phyloP scores from a whole-genome alignment of 2,329 filamentous ascomycete genomes.

The Xylariaceae sp. region DNA sequence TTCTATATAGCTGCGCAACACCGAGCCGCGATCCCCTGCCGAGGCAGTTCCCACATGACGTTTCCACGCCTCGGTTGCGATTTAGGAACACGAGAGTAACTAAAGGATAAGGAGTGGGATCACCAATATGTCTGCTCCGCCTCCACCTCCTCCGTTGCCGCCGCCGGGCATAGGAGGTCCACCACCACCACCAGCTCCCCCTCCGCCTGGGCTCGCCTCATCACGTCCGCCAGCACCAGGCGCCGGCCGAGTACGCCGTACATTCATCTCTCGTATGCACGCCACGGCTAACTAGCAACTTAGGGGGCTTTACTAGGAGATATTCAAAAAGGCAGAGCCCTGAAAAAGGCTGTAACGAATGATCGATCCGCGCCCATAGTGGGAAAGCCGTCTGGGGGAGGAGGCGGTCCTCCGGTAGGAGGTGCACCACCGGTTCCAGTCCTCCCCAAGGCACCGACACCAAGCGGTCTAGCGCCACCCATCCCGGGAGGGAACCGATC shows the following conservation, averaged over 20 bases:
- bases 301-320: constrained; percentile 87
- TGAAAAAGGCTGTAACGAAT: constrained; percentile 89
- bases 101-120: not conserved
- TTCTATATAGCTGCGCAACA: not conserved
- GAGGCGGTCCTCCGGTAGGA: constrained; percentile 64
- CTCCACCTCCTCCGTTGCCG: constrained; percentile 73
- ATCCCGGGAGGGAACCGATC: constrained; percentile 68
- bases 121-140: constrained; percentile 55
- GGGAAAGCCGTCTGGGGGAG: constrained; percentile 55
- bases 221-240: constrained; percentile 58
- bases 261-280: not conserved
- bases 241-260: constrained; percentile 61
- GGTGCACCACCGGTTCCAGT: constrained; percentile 83
- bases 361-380: constrained; percentile 85
- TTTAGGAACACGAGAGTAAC: not conserved
- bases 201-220: constrained; percentile 60
- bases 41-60: not conserved
- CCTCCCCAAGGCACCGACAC: constrained; percentile 57
- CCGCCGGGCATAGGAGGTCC: constrained; percentile 59
- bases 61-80: not conserved
- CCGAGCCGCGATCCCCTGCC: not conserved
- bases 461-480: constrained; percentile 67
- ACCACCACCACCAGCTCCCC: constrained; percentile 67
- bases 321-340: constrained; percentile 76
- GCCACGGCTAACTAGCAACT: constrained; percentile 25